Evolutionary conservation across 371 early-diverging fungal species (phyloP).

Genomic region (Mucor sp.): DNA sequence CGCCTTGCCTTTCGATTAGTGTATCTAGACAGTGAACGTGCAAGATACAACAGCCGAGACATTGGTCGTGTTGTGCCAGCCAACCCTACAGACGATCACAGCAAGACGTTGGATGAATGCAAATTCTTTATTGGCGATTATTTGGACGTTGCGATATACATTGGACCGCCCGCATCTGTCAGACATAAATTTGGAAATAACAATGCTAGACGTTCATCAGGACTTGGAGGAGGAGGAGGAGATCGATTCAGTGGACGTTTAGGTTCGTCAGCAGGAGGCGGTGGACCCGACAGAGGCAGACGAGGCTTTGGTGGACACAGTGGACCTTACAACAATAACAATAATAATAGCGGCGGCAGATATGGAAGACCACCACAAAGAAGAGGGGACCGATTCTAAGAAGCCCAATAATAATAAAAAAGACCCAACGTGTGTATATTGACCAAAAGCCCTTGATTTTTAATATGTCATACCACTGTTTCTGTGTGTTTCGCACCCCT

Average conservation of each 20-base stretch:
- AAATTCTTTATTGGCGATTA: conserved; percentile 70
- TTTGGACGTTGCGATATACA: conserved; percentile 58
- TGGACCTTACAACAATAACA: background rate
- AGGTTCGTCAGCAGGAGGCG: background rate
- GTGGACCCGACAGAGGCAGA: conserved; percentile 11
- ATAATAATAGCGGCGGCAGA: background rate
- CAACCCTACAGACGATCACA: conserved; percentile 46
- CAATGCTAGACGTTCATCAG: conserved; percentile 2
- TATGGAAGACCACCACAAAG: conserved; percentile 12
- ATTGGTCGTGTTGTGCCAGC: conserved; percentile 56
- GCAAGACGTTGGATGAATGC: conserved; percentile 59
- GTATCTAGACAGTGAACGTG: conserved; percentile 50
- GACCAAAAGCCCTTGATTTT: background rate
- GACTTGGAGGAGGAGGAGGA: background rate
- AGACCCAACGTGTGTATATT: background rate
- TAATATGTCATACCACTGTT: background rate
- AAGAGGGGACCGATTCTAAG: conserved; percentile 18
- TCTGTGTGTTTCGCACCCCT: background rate
- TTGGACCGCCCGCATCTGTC: conserved; percentile 38
- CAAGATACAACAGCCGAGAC: conserved; percentile 44
- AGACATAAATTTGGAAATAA: background rate
- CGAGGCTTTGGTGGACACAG: conserved; percentile 2
- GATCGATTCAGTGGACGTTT: conserved; percentile 14
- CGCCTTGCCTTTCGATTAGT: conserved; percentile 59
- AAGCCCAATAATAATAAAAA: background rate